Evolutionary conservation across 2,329 filamentous ascomycete species (phyloP).

Genomic region (Chrysosporium keratinophilum): DNA sequence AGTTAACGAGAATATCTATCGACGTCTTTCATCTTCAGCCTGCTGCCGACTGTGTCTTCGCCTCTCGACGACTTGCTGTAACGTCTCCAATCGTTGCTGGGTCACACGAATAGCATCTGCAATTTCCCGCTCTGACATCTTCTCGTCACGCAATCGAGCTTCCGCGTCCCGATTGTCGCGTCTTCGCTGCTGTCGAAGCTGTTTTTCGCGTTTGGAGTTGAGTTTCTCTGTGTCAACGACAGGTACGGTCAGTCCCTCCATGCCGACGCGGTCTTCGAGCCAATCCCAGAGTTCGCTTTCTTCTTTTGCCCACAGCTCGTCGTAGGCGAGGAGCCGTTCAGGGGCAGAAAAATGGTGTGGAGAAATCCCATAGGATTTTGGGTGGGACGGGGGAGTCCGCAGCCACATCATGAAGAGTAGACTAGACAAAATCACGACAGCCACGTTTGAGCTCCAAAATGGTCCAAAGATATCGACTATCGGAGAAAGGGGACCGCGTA

Average conservation of each 20-base stretch:
- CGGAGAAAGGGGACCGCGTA: slow-evolving; percentile 60
- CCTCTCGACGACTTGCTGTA: slow-evolving; percentile 62
- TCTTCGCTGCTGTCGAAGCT: slow-evolving; percentile 21
- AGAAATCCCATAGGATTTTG: slow-evolving; percentile 30
- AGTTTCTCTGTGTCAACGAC: slow-evolving; percentile 19
- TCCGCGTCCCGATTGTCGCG: slow-evolving; percentile 40
- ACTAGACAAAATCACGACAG: slow-evolving; percentile 63
- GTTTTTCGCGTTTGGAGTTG: slow-evolving; percentile 36
- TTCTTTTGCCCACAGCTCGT: slow-evolving; percentile 82
- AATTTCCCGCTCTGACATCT: slow-evolving; percentile 63
- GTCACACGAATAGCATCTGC: slow-evolving; percentile 74
- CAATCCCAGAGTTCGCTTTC: slow-evolving; percentile 88
- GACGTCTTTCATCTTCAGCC: not conserved
- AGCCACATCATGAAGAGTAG: slow-evolving; percentile 68
- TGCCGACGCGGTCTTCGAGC: slow-evolving; percentile 74
- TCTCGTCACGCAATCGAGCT: slow-evolving; percentile 50
- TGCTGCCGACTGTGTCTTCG: slow-evolving; percentile 32
- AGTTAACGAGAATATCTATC: too few species aligned
- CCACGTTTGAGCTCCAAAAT: slow-evolving; percentile 63
- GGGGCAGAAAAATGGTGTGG: slow-evolving; percentile 39
- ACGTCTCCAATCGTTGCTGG: slow-evolving; percentile 66
- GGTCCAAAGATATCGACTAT: slow-evolving; percentile 58
- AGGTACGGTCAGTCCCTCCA: slow-evolving; percentile 46
- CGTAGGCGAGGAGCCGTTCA: slow-evolving; percentile 70
- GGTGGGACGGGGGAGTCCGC: slow-evolving; percentile 34